These are phyloP conservation scores for Santalum album DNA, from an alignment of 164 flowering plant species.

Conservation along the genomic window DNA sequence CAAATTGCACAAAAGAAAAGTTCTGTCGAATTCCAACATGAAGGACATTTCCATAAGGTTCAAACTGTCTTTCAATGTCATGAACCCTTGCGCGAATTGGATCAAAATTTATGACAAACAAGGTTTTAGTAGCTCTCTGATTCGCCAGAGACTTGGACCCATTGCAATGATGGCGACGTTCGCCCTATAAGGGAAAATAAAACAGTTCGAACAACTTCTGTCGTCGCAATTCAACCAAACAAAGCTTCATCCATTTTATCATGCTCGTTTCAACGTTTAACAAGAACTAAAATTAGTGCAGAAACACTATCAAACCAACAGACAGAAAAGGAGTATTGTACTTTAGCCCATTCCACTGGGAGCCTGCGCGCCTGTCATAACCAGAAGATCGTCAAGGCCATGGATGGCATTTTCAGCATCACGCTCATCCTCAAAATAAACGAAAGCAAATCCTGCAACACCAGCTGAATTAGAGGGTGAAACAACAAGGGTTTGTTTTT, in stretches of 20 bases:
- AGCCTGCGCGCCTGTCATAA: constrained; percentile 59
- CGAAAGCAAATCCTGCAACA: constrained; percentile 89
- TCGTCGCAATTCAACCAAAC: no score
- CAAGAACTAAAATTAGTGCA: neutral
- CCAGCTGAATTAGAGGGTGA: constrained; percentile 6
- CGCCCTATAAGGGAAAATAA: constrained; percentile 35
- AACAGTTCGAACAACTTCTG: no score
- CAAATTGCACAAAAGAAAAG: constrained; percentile 94
- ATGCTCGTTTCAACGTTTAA: no score
- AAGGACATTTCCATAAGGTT: constrained; percentile 65
- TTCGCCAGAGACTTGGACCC: constrained; percentile 49
- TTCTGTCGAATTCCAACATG: constrained; percentile 75
- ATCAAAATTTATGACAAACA: constrained; percentile 90
- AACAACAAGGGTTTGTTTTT: constrained; percentile 12
- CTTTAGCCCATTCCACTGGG: constrained; percentile 95
- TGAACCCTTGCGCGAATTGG: constrained; percentile 55
- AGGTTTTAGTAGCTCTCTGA: constrained; percentile 76
- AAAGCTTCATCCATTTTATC: no score
- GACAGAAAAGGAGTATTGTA: constrained; percentile 10
- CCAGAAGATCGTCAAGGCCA: constrained; percentile 78
- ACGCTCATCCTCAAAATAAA: constrained; percentile 85
- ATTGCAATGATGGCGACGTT: constrained; percentile 54
- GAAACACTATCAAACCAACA: neutral
- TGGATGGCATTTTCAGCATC: constrained; percentile 93
- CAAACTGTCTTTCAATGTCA: constrained; percentile 80